A percentile compares a stretch with the other conserved stretches of the same genome.
Evolutionary conservation across 495 filamentous ascomycete species (phyloP).

Genomic region (Aspergillus wentii): DNA sequence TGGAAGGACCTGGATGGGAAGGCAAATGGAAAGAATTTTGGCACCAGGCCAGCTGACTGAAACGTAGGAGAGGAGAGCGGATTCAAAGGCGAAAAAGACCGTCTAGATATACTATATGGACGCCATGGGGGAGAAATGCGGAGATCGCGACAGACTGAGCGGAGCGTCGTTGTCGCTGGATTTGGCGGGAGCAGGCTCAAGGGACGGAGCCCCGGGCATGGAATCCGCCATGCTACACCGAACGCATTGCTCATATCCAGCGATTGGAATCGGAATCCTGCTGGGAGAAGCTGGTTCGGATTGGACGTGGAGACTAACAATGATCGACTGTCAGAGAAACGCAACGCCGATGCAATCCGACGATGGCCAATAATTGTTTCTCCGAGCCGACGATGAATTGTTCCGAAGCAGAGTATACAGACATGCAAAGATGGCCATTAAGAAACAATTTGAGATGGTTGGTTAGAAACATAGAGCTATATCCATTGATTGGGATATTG

Average conservation of each 20-base stretch:
- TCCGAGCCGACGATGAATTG: constrained; percentile 11
- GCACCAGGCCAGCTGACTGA: too few relatives aligned
- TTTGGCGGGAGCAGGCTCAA: constrained; percentile 20
- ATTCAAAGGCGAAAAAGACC: constrained; percentile 10
- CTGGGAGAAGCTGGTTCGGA: neutral
- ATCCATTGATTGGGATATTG: too few relatives aligned
- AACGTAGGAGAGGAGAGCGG: constrained; percentile 1
- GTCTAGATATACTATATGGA: constrained; percentile 13
- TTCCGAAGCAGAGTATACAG: too few relatives aligned
- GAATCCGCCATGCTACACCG: constrained; percentile 39
- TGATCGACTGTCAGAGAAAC: too few relatives aligned
- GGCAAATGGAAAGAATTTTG: neutral
- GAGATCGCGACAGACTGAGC: constrained; percentile 11
- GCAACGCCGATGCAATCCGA: too few relatives aligned
- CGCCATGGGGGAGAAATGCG: constrained; percentile 18
- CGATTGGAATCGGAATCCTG: constrained; percentile 12
- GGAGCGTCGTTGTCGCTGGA: constrained; percentile 9
- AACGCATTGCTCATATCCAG: constrained; percentile 47
- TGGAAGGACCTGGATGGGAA: constrained; percentile 18
- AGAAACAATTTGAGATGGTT: too few relatives aligned
- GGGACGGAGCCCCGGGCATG: constrained; percentile 36
- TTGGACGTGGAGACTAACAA: constrained; percentile 1
- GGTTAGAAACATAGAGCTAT: too few relatives aligned
- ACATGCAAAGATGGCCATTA: too few relatives aligned
- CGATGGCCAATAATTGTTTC: too few relatives aligned